phyloP scores from a whole-genome alignment of 306 rosid genomes.

The Crotalaria pallida region DNA sequence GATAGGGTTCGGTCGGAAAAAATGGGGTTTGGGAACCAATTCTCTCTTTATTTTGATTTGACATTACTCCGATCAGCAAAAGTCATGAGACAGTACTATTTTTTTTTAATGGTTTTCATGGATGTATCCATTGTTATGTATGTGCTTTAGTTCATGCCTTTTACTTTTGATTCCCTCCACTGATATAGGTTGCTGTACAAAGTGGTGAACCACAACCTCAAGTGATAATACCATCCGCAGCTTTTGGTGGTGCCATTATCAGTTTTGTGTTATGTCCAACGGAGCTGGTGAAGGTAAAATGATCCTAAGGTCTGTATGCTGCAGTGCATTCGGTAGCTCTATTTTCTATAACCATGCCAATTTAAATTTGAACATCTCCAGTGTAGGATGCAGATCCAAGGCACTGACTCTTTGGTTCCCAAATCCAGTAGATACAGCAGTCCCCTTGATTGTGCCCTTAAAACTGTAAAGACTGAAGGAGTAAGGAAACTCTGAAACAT shows the following conservation, averaged over 20 bases:
- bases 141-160: background rate
- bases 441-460: constrained; percentile 71
- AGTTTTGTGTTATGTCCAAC: constrained; percentile 92
- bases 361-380: constrained; percentile 44
- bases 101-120: background rate
- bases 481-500: constrained; percentile 46
- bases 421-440: constrained; percentile 61
- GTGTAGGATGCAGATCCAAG: constrained; percentile 99
- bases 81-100: constrained; percentile 4
- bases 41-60: constrained; percentile 20
- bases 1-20: no score
- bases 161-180: constrained; percentile 7
- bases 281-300: constrained; percentile 76
- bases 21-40: no score
- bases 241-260: constrained; percentile 70
- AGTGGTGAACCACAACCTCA: constrained; percentile 53
- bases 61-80: constrained; percentile 1
- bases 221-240: constrained; percentile 86
- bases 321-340: constrained; percentile 14
- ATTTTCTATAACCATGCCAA: constrained; percentile 19
- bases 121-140: background rate
- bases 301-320: constrained; percentile 14
- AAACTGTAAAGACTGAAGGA: constrained; percentile 69
- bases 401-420: constrained; percentile 71
- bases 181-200: constrained; percentile 62